Evolutionary conservation across 768 basidiomycete genomes (phyloP).

Genomic region (Lactarius pseudohatsudake): DNA sequence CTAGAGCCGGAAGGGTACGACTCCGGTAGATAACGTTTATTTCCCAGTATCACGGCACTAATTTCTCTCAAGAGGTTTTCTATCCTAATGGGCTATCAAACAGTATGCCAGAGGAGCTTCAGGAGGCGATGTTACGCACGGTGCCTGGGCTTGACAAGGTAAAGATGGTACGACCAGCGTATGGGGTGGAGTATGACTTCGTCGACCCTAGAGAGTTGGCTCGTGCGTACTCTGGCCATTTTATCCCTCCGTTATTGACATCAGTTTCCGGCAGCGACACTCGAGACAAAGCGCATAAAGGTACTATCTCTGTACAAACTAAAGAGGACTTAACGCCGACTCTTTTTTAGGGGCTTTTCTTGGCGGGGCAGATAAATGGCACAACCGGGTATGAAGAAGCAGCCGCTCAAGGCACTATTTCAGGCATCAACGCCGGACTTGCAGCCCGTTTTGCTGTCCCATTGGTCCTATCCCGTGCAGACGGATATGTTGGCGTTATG

Average conservation of each 20-base stretch:
- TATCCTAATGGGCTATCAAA: slow-evolving; percentile 91
- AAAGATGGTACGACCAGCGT: slow-evolving; percentile 80
- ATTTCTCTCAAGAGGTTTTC: slow-evolving; percentile 57
- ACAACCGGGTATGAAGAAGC: slow-evolving; percentile 97
- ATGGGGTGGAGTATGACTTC: slow-evolving; percentile 92
- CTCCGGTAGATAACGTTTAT: slow-evolving; percentile 52
- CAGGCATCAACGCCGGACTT: slow-evolving; percentile 86
- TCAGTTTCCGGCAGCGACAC: slow-evolving; percentile 41
- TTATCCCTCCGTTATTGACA: neutral
- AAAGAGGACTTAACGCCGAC: neutral
- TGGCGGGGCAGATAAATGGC: slow-evolving; percentile 46
- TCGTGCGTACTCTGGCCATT: slow-evolving; percentile 45
- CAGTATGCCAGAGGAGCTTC: slow-evolving; percentile 83
- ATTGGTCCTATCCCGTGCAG: slow-evolving; percentile 73
- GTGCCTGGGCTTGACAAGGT: slow-evolving; percentile 84
- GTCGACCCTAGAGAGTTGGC: slow-evolving; percentile 81
- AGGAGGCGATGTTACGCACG: slow-evolving; percentile 80
- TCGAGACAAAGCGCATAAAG: slow-evolving; percentile 83
- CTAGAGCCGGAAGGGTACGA: slow-evolving; percentile 92
- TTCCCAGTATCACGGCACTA: neutral
- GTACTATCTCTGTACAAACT: slow-evolving; percentile 36
- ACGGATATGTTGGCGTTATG: slow-evolving; percentile 88
- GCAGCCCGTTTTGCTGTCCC: slow-evolving; percentile 55
- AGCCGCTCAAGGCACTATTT: slow-evolving; percentile 85
- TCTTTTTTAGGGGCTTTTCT: slow-evolving; percentile 38